A percentile compares a stretch with the other conserved stretches of the same genome.
Evolutionary conservation across 108 stramenopile genomes (phyloP).

Genomic region (Seminavis robusta): DNA sequence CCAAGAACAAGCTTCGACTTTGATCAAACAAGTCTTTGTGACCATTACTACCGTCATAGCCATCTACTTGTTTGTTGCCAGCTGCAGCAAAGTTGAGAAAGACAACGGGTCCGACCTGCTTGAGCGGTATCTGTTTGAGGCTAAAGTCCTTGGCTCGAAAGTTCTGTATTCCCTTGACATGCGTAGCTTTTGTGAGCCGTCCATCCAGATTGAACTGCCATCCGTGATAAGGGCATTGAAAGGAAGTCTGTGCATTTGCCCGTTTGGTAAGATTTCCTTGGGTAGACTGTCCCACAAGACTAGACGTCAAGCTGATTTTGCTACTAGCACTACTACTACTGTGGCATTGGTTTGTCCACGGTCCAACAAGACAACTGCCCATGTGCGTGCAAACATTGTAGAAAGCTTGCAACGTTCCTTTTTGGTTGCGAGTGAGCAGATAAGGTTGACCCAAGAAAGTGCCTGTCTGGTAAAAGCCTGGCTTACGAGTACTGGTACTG

Average conservation of each 20-base stretch:
- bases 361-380: conserved; percentile 21
- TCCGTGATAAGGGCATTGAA: conserved; percentile 41
- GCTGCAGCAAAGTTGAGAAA: conserved; percentile 8
- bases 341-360: conserved; percentile 7
- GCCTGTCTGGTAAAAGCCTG: conserved; percentile 7
- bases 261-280: neutral
- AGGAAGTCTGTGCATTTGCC: neutral
- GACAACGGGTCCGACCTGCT: conserved; percentile 10
- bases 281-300: neutral
- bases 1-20: neutral
- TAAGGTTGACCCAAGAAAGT: conserved; percentile 9
- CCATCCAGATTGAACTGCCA: conserved; percentile 36
- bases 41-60: neutral
- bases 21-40: conserved; percentile 6
- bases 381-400: conserved; percentile 34
- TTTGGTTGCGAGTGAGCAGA: conserved; percentile 4
- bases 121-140: conserved; percentile 4
- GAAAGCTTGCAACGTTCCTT: conserved; percentile 13
- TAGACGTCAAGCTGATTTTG: neutral
- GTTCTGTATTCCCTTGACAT: conserved; percentile 19
- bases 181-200: conserved; percentile 29
- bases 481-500: neutral
- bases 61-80: neutral
- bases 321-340: neutral
- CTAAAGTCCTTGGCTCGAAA: conserved; percentile 24